Evolutionary conservation across 371 early-diverging fungal species (phyloP).

Genomic region (Blakeslea trispora): DNA sequence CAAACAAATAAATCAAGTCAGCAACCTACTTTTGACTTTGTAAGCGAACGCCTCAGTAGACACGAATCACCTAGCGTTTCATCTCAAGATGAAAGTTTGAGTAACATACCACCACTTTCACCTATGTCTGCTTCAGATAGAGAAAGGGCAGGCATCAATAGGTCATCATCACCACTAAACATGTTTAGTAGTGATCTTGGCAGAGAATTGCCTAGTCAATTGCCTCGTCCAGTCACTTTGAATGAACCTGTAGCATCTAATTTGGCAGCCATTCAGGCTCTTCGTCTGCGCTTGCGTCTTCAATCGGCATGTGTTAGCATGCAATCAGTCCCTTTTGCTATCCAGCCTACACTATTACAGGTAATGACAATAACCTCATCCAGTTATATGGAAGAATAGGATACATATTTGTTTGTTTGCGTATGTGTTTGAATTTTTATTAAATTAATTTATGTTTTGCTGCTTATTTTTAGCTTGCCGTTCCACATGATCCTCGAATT

Average conservation of each 20-base stretch:
- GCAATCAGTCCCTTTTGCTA: slow-evolving; percentile 36
- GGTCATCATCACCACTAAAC: not conserved
- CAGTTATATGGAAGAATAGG: slow-evolving; percentile 2
- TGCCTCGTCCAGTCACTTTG: slow-evolving; percentile 21
- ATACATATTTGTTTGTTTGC: no score
- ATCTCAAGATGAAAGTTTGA: not conserved
- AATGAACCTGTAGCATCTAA: slow-evolving; percentile 31
- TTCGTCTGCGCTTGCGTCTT: slow-evolving; percentile 40
- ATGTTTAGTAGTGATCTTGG: not conserved
- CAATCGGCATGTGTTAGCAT: slow-evolving; percentile 40
- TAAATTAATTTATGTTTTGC: slow-evolving; percentile 1
- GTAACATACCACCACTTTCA: slow-evolving; percentile 10
- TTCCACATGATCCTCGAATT: slow-evolving; percentile 65
- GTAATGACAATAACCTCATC: slow-evolving; percentile 25
- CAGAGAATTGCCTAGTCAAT: no score
- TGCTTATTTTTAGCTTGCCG: slow-evolving; percentile 32
- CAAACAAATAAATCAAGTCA: not conserved
- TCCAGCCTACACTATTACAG: slow-evolving; percentile 50
- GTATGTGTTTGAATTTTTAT: slow-evolving; percentile 1
- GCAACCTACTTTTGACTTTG: not conserved
- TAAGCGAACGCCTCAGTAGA: not conserved
- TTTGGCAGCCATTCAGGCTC: slow-evolving; percentile 44
- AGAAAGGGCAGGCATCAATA: not conserved
- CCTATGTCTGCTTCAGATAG: slow-evolving; percentile 1
- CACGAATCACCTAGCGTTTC: not conserved